Conservation (phyloP, 2,329 filamentous ascomycete genomes). For the Incumbomyces delicatus region DNA sequence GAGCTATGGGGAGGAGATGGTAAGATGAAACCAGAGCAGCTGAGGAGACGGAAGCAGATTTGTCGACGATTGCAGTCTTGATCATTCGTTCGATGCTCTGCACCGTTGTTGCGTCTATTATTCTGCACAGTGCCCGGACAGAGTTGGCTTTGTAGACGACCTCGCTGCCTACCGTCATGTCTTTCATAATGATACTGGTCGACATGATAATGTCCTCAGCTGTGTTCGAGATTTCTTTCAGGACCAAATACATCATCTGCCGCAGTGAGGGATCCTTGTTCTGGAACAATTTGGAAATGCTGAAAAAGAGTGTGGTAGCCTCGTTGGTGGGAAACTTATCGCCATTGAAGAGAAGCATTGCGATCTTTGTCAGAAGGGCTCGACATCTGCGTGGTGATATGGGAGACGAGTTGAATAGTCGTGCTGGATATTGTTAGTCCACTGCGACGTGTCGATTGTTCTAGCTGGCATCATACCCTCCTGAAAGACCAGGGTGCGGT, state of each 20-base stretch:
- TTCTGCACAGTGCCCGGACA: conserved; percentile 87
- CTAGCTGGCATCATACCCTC: conserved; percentile 58
- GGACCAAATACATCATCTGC: conserved; percentile 96
- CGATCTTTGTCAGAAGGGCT: conserved; percentile 93
- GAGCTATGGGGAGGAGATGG: conserved; percentile 90
- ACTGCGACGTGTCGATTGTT: too few species aligned
- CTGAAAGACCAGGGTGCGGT: conserved; percentile 96
- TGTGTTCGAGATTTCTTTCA: conserved; percentile 92
- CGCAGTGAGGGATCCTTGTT: conserved; percentile 97
- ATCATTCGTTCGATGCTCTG: conserved; percentile 97
- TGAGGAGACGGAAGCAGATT: conserved; percentile 93
- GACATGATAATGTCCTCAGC: conserved; percentile 99
- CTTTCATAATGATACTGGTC: conserved; percentile 99
- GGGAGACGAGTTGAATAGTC: conserved; percentile 93
- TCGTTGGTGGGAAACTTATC: conserved; percentile 96
- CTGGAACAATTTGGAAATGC: conserved; percentile 98
- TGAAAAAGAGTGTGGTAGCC: conserved; percentile 96
- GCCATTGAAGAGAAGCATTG: conserved; percentile 88
- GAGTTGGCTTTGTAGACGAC: conserved; percentile 91
- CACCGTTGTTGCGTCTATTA: conserved; percentile 92
- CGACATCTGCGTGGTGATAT: conserved; percentile 96
- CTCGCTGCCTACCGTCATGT: conserved; percentile 90
- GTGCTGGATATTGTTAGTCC: conserved; percentile 48
- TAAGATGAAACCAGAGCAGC: conserved; percentile 95
- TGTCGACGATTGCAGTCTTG: conserved; percentile 98